A percentile compares a stretch with the other conserved stretches of the same genome.
Conservation (phyloP, 768 basidiomycete genomes). For the Pilatotrama ljubarskyi region DNA sequence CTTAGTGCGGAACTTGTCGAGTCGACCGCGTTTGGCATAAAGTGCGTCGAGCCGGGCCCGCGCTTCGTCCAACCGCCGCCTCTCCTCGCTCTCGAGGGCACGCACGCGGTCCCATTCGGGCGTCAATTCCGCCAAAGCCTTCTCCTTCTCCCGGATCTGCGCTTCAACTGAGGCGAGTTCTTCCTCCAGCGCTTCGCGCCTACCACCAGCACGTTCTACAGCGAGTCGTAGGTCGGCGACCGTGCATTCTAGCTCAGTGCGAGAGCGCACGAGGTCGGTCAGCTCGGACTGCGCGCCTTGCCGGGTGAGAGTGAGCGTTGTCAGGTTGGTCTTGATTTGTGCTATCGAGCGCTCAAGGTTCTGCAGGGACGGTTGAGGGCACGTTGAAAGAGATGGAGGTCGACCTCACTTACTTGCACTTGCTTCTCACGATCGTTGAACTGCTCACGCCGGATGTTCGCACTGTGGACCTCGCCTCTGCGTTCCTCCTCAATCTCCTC, state of each 20-base stretch:
- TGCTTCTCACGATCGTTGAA: constrained; percentile 84
- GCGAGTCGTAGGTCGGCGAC: constrained; percentile 76
- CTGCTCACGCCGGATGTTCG: constrained; percentile 79
- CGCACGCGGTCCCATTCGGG: constrained; percentile 72
- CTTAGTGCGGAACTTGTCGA: constrained; percentile 80
- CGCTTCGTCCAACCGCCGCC: constrained; percentile 71
- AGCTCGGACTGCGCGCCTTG: constrained; percentile 81
- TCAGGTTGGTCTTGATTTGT: constrained; percentile 65
- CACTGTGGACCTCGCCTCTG: constrained; percentile 76
- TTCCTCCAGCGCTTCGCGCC: constrained; percentile 58
- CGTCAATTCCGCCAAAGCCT: constrained; percentile 56
- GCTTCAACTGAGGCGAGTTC: constrained; percentile 64
- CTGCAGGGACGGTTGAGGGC: constrained; percentile 36
- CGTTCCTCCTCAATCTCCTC: constrained; percentile 87
- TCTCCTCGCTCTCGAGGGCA: constrained; percentile 51
- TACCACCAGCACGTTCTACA: constrained; percentile 61
- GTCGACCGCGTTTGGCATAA: constrained; percentile 89
- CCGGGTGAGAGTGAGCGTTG: constrained; percentile 69
- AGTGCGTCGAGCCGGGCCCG: constrained; percentile 70
- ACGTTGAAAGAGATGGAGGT: background rate
- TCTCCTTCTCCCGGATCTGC: constrained; percentile 65
- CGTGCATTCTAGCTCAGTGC: constrained; percentile 84
- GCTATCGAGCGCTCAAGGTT: constrained; percentile 72
- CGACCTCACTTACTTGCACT: constrained; percentile 59
- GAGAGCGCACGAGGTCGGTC: constrained; percentile 79